Conservation (phyloP, 305 asterid species). For the Fraxinus paxiana region DNA sequence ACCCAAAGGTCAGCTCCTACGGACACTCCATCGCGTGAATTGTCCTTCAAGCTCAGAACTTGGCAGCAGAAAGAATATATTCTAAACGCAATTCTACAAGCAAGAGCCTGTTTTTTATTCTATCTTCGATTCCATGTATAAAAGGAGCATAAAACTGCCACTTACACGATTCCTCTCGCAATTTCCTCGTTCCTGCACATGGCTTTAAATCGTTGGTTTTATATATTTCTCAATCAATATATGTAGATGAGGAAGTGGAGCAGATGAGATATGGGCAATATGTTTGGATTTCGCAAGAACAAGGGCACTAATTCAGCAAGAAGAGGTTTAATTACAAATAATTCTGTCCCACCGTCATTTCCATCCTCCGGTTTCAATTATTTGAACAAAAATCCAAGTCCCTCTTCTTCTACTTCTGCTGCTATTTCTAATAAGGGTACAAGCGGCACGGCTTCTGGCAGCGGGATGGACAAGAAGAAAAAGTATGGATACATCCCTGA, state of each 20-base stretch:
- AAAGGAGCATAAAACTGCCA: background rate
- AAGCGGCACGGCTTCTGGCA: slow-evolving; percentile 20
- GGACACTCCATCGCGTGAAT: background rate
- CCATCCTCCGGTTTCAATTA: slow-evolving; percentile 17
- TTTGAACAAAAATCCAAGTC: slow-evolving; percentile 16
- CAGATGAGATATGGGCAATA: slow-evolving; percentile 44
- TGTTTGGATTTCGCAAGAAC: slow-evolving; percentile 28
- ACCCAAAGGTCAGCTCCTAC: too few species aligned
- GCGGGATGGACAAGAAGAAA: slow-evolving; percentile 37
- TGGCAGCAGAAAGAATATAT: background rate
- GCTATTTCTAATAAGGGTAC: background rate
- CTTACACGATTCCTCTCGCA: slow-evolving; percentile 16
- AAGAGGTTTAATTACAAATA: slow-evolving; percentile 10
- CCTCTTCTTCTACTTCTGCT: background rate
- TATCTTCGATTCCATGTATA: background rate
- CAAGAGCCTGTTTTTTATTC: background rate
- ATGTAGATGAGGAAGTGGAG: slow-evolving; percentile 10
- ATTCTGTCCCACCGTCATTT: background rate
- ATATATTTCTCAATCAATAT: background rate
- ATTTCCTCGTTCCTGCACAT: slow-evolving; percentile 28
- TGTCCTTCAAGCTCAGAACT: background rate
- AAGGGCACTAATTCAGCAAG: background rate
- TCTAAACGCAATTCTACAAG: background rate
- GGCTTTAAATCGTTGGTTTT: slow-evolving; percentile 11
- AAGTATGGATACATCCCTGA: slow-evolving; percentile 61